A percentile compares a stretch with the other conserved stretches of the same genome.
Conservation (phyloP, 352 stramenopile species). For the Phytophthora cajani region DNA sequence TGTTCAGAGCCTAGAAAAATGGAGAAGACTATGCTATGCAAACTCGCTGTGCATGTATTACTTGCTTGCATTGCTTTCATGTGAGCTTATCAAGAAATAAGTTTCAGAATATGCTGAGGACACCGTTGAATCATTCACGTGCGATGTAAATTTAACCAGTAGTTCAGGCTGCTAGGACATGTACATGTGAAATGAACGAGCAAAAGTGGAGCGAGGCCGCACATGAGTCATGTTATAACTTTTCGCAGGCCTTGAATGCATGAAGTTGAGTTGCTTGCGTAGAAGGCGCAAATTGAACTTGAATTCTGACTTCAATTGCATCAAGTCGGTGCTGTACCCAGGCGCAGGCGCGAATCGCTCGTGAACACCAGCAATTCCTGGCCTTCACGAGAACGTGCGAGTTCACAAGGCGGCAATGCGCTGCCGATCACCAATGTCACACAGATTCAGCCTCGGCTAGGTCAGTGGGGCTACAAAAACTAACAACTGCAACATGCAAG, state of each 20-base stretch:
- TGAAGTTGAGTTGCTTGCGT: slow-evolving; percentile 1
- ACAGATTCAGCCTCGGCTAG: background rate
- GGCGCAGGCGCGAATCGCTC: slow-evolving; percentile 1
- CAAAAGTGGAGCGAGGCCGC: no score
- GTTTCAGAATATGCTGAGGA: no score
- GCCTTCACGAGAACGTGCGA: background rate
- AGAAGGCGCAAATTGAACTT: slow-evolving; percentile 9
- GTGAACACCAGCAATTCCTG: slow-evolving; percentile 4
- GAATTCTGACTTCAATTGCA: slow-evolving; percentile 1
- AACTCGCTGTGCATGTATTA: no score
- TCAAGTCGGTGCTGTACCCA: slow-evolving; percentile 8
- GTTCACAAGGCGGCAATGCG: background rate
- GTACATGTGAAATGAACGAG: no score
- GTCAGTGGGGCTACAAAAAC: background rate
- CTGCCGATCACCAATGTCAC: background rate
- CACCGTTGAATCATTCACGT: no score
- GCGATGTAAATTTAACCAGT: no score
- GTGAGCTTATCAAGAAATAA: no score
- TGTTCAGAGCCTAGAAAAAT: no score
- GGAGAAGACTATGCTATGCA: no score
- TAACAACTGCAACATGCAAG: slow-evolving; percentile 5
- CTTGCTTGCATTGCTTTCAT: no score
- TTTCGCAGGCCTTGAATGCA: background rate
- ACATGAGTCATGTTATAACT: background rate
- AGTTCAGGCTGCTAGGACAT: no score